These are phyloP conservation scores for Purpureocillium takamizusanense DNA, from an alignment of 2,329 filamentous ascomycete genomes.

Conservation along the genomic window DNA sequence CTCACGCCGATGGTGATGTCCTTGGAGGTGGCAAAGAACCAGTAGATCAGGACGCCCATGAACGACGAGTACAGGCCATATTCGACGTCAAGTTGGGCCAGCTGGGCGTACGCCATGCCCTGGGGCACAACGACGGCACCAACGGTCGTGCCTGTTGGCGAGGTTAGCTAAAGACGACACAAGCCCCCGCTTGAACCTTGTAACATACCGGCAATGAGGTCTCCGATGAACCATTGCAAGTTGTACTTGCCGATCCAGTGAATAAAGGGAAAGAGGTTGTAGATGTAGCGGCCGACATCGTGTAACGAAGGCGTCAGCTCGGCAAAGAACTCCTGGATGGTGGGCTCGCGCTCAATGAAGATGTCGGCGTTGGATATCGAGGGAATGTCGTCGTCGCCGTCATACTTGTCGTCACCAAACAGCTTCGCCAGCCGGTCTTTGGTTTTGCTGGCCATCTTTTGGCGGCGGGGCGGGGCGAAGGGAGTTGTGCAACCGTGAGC, in stretches of 20 bases:
- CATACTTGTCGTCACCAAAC: slow-evolving; percentile 21
- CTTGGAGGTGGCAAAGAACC: slow-evolving; percentile 97
- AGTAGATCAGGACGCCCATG: slow-evolving; percentile 90
- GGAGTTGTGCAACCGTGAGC: neutral
- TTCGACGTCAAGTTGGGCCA: slow-evolving; percentile 37
- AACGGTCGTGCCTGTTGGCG: slow-evolving; percentile 29
- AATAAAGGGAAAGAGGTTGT: slow-evolving; percentile 37
- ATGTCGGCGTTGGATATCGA: slow-evolving; percentile 26
- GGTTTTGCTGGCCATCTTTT: slow-evolving; percentile 8
- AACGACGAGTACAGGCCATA: slow-evolving; percentile 65
- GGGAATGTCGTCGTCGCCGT: slow-evolving; percentile 22
- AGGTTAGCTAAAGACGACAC: slow-evolving; percentile 10
- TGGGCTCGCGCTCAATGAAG: slow-evolving; percentile 31
- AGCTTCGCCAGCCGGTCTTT: slow-evolving; percentile 20
- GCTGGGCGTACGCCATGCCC: slow-evolving; percentile 42
- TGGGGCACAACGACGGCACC: slow-evolving; percentile 47
- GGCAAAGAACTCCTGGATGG: slow-evolving; percentile 29
- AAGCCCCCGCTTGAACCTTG: neutral
- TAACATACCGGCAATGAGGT: slow-evolving; percentile 32
- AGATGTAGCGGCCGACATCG: slow-evolving; percentile 23
- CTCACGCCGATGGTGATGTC: slow-evolving; percentile 75
- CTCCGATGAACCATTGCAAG: slow-evolving; percentile 34
- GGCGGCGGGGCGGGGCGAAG: neutral
- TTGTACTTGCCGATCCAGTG: slow-evolving; percentile 44
- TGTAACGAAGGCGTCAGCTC: slow-evolving; percentile 25